Percentiles rank a stretch among this genome's conserved stretches.
These are phyloP conservation scores for Cladophialophora psammophila DNA, from an alignment of 2,329 filamentous ascomycete genomes.

Conservation along the genomic window DNA sequence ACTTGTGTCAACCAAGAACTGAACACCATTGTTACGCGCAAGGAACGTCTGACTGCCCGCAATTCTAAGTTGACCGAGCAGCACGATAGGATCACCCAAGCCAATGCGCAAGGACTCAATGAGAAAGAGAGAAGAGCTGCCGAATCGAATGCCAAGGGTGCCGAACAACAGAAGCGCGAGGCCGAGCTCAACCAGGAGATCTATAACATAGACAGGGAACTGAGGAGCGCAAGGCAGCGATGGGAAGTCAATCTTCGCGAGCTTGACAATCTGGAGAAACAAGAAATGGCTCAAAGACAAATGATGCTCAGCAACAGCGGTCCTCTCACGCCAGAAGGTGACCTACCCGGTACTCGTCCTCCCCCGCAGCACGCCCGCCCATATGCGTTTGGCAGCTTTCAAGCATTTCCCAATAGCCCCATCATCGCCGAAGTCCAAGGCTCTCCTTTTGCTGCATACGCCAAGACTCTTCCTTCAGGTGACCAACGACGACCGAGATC, in stretches of 20 bases:
- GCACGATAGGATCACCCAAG: conserved; percentile 65
- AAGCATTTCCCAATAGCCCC: conserved; percentile 40
- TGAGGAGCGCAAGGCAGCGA: conserved; percentile 24
- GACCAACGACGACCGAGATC: conserved; percentile 39
- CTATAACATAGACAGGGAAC: conserved; percentile 50
- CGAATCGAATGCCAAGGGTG: conserved; percentile 55
- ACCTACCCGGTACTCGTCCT: conserved; percentile 61
- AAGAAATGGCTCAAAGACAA: conserved; percentile 48
- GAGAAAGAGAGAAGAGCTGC: conserved; percentile 60
- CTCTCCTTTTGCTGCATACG: conserved; percentile 41
- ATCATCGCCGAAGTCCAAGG: conserved; percentile 36
- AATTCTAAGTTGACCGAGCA: conserved; percentile 67
- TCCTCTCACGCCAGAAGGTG: conserved; percentile 67
- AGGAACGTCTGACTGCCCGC: conserved; percentile 65
- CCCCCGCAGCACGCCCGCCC: conserved; percentile 40
- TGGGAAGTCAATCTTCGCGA: conserved; percentile 49
- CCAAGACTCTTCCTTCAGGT: conserved; percentile 36
- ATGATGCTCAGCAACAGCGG: conserved; percentile 53
- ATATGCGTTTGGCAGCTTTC: conserved; percentile 39
- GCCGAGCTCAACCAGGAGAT: conserved; percentile 52
- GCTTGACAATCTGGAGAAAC: conserved; percentile 37
- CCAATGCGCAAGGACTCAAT: conserved; percentile 65
- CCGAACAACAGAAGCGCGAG: conserved; percentile 55
- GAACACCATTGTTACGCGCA: conserved; percentile 59
- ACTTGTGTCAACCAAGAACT: conserved; percentile 45